Evolutionary conservation across 2,329 filamentous ascomycete genomes (phyloP).

Genomic region (Chaetothyriales sp.): DNA sequence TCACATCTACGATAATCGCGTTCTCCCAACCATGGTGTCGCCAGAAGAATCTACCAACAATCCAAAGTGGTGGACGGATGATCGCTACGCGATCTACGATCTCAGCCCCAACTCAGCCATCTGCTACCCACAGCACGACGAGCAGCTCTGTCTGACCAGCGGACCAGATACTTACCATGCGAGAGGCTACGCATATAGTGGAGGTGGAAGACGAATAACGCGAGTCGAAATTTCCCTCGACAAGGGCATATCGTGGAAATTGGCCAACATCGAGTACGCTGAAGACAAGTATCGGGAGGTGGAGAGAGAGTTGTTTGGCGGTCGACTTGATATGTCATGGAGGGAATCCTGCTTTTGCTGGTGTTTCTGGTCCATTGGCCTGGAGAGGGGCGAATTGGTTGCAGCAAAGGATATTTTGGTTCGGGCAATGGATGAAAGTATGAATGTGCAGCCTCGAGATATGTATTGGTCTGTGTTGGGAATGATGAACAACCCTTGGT

Average conservation of each 20-base stretch:
- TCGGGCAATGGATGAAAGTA: constrained; percentile 75
- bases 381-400: constrained; percentile 47
- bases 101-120: constrained; percentile 74
- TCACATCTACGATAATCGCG: constrained; percentile 84
- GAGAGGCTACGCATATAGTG: constrained; percentile 74
- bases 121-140: constrained; percentile 65
- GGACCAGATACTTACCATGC: constrained; percentile 44
- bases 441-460: constrained; percentile 74
- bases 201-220: constrained; percentile 70
- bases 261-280: constrained; percentile 64
- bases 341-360: constrained; percentile 74
- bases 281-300: constrained; percentile 68
- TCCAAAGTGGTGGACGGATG: constrained; percentile 69
- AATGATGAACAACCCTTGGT: constrained; percentile 99
- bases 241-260: constrained; percentile 62
- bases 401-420: constrained; percentile 60
- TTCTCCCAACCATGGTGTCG: constrained; percentile 71
- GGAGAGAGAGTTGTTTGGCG: constrained; percentile 53
- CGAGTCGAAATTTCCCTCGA: constrained; percentile 72
- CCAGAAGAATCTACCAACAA: constrained; percentile 65
- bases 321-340: constrained; percentile 65
- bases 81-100: constrained; percentile 85
- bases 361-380: constrained; percentile 74
- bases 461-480: constrained; percentile 94
- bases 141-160: constrained; percentile 41